Evolutionary conservation across 2,329 filamentous ascomycete species (phyloP).

Genomic region (Pseudogymnoascus sp.): DNA sequence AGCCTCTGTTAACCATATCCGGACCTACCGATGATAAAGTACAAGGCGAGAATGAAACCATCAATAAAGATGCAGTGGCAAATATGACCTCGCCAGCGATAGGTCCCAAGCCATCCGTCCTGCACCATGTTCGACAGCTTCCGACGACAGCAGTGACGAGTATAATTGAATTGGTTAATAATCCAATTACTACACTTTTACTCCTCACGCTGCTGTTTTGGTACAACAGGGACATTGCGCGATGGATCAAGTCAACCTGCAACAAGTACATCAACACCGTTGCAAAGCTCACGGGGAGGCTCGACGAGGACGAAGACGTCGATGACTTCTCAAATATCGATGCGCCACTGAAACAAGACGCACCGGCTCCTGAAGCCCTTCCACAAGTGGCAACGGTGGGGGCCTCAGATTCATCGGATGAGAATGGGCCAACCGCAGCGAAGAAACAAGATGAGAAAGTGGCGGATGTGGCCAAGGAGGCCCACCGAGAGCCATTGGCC

Average conservation of each 20-base stretch:
- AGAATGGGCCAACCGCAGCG: slow-evolving; percentile 13
- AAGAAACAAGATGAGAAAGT: slow-evolving; percentile 28
- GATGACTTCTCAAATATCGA: slow-evolving; percentile 1
- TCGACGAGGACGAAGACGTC: slow-evolving; percentile 1
- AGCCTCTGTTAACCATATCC: slow-evolving; percentile 40
- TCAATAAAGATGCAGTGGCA: slow-evolving; percentile 9
- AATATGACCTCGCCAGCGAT: slow-evolving; percentile 31
- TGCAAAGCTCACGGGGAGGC: not conserved
- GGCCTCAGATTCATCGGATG: not conserved
- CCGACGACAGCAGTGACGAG: slow-evolving; percentile 44
- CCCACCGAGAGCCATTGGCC: not conserved
- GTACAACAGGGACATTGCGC: slow-evolving; percentile 18
- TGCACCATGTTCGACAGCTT: slow-evolving; percentile 44
- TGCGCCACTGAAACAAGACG: not conserved
- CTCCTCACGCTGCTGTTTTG: slow-evolving; percentile 12
- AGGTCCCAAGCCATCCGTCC: slow-evolving; percentile 30
- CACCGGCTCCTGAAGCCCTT: not conserved
- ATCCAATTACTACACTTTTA: slow-evolving; percentile 36
- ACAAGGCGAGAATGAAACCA: slow-evolving; percentile 31
- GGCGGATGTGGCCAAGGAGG: not conserved
- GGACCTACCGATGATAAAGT: slow-evolving; percentile 26
- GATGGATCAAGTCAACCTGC: slow-evolving; percentile 1
- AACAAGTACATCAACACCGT: not conserved
- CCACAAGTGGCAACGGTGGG: not conserved
- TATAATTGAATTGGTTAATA: slow-evolving; percentile 48